Evolutionary conservation across 2,329 filamentous ascomycete species (phyloP).

Genomic region (Ophiostoma himal-ulmi): DNA sequence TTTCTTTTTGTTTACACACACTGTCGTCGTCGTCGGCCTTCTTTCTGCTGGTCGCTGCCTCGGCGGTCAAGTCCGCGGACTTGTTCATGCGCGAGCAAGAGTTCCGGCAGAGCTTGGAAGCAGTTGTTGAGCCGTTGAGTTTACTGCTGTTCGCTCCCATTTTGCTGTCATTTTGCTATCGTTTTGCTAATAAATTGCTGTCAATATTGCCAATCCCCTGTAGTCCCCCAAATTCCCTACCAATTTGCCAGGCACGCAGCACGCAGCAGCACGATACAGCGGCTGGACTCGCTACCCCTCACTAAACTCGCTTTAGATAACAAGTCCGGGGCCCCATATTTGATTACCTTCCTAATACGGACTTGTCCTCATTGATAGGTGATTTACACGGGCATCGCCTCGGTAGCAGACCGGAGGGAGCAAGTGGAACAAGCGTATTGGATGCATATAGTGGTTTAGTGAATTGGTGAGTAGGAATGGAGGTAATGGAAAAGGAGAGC

Average conservation of each 20-base stretch:
- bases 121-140: not conserved
- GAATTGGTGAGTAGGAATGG: not conserved
- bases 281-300: constrained; percentile 1
- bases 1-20: not conserved
- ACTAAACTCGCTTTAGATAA: constrained; percentile 4
- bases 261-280: not conserved
- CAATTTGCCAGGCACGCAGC: not conserved
- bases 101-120: too few species aligned
- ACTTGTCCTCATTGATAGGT: not conserved
- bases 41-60: not conserved
- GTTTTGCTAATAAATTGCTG: not conserved
- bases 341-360: constrained; percentile 12
- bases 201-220: not conserved
- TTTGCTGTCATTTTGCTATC: not conserved
- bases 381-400: not conserved
- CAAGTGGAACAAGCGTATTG: not conserved
- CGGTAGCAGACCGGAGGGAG: not conserved
- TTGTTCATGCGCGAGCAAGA: not conserved
- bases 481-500: not conserved
- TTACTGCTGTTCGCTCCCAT: not conserved
- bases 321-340: constrained; percentile 8
- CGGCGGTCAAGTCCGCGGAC: constrained; percentile 5
- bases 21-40: not conserved
- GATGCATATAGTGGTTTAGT: not conserved
- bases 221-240: not conserved